Evolutionary conservation across 805 yeast genomes (phyloP).

Genomic region (Torulaspora indica): DNA sequence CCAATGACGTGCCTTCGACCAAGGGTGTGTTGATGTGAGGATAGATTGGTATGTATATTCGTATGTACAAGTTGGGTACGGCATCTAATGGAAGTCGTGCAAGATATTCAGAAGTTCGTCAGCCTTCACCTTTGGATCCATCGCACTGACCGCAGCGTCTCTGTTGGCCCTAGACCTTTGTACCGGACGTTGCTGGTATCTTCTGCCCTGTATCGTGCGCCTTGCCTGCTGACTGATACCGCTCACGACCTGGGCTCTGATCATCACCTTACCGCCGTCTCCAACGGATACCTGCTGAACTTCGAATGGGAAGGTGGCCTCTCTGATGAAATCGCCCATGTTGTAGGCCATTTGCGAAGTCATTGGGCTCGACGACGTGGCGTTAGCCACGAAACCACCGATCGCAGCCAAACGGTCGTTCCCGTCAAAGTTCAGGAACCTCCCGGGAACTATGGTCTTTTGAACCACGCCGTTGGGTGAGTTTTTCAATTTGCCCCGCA

Average conservation of each 20-base stretch:
- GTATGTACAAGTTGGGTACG: conserved; percentile 9
- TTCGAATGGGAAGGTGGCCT: conserved; percentile 42
- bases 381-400: conserved; percentile 49
- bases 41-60: conserved; percentile 3
- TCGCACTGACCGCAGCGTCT: conserved; percentile 14
- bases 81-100: conserved; percentile 13
- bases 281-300: conserved; percentile 38
- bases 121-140: conserved; percentile 16
- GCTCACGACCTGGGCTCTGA: conserved; percentile 22
- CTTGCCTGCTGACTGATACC: conserved; percentile 21
- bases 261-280: conserved; percentile 35
- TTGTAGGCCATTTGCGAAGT: conserved; percentile 35
- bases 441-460: conserved; percentile 60
- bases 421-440: conserved; percentile 48
- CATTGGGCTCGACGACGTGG: conserved; percentile 28
- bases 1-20: conserved; percentile 89
- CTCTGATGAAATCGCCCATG: conserved; percentile 42
- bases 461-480: conserved; percentile 64
- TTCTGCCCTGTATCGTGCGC: conserved; percentile 17
- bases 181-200: conserved; percentile 19
- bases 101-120: conserved; percentile 21
- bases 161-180: conserved; percentile 4
- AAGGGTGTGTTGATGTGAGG: conserved; percentile 80
- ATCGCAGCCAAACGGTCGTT: conserved; percentile 47
- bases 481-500: conserved; percentile 62